Base-by-base conservation (phyloP, 1,284 basidiomycete species). In the Ustilago trichophora region DNA sequence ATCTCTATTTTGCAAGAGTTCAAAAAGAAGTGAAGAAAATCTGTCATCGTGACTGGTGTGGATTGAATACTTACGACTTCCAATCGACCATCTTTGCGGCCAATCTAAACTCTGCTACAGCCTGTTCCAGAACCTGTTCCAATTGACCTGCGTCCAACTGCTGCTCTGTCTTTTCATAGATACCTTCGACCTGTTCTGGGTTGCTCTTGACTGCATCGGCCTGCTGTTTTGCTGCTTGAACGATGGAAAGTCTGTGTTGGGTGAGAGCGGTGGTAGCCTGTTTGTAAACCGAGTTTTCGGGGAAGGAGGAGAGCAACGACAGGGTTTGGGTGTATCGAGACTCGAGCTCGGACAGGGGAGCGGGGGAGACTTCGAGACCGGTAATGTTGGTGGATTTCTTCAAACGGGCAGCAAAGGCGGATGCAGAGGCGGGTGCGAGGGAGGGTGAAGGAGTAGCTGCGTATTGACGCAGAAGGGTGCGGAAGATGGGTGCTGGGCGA, bases 21-120 rank as follows among this genome's bases (percentile, higher is more conserved):
- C n/a, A n/a, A n/a, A n/a, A n/a, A n/a, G n/a, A n/a, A n/a, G n/a
- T n/a, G n/a, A n/a, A n/a, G n/a, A n/a, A n/a, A n/a, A n/a, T n/a
- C n/a, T n/a, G n/a, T n/a, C n/a, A n/a, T n/a, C n/a, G n/a, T n/a
- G n/a, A n/a, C n/a, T n/a, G n/a, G n/a, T n/a, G n/a, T n/a, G n/a
- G n/a, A n/a, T n/a, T n/a, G n/a, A n/a, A n/a, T n/a, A 90, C 92
- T 84, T 83, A 98, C 94, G 91, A 87, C 85, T 97, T 96, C 92
- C 92, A 98, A 80, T 95, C 91, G 21, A 89, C 80, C 90, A 98
- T 92, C 84, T 92, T 91, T 32, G 85, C 85, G 2, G 87, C 90
- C 37, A 98, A 84, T 45, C 83, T 85, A 57, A 91, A 84, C 84
- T 98, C 95, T 72, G 91, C 90, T 73, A 89, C 83, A 4, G 93